Base-by-base conservation (phyloP, 2,329 filamentous ascomycete genomes). In the Sordariomycetes sp. region DNA sequence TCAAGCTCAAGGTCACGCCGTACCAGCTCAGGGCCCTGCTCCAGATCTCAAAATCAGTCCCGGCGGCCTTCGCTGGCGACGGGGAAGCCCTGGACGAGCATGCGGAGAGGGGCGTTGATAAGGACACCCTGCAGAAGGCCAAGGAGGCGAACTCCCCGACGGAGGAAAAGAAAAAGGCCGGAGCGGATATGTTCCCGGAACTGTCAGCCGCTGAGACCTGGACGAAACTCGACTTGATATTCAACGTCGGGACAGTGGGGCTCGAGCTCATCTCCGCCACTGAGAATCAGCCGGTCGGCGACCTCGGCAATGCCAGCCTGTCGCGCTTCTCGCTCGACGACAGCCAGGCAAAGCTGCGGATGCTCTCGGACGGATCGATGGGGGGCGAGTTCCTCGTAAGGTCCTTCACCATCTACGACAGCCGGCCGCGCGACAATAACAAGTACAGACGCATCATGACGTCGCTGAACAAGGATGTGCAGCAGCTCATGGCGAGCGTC, bases 371-470 rank as follows among this genome's bases (percentile, higher is more conserved):
- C 68, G 86, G 87, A 7, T 91, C 91, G 0, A 72, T 99, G 48
- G 94, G 99, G 68, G 90, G 91, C 2, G 95, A 99, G 67, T 80
- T 99, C 7, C 78, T 96, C 39, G 90, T 99, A 17, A 87, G 94
- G 59, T 94, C 92, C 0, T 96, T 99, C 68, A 96, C 90, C 0
- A 96, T 97, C 62, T 82, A 89, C 58, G 94, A 99, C 68, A 96
- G 87, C 61, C 85, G 95, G n/a, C 85, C 84, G 4, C 81, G 83
- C 57, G 91, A 95, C 64, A 88, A 86, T 5, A 99, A 96, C 74
- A 96, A 95, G 67, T 99, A 95, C 77, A 84, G 90, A 55, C 95
- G 92, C 69, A 96, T 99, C 72, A 97, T 99, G 94, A 91, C 91
- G 1, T 85, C 95, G 57, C 90, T 91, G 65, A 97, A 96, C 70